A percentile compares a stretch with the other conserved stretches of the same genome.
Conservation (phyloP, 768 basidiomycete species). For the Arthromyces matolae region DNA sequence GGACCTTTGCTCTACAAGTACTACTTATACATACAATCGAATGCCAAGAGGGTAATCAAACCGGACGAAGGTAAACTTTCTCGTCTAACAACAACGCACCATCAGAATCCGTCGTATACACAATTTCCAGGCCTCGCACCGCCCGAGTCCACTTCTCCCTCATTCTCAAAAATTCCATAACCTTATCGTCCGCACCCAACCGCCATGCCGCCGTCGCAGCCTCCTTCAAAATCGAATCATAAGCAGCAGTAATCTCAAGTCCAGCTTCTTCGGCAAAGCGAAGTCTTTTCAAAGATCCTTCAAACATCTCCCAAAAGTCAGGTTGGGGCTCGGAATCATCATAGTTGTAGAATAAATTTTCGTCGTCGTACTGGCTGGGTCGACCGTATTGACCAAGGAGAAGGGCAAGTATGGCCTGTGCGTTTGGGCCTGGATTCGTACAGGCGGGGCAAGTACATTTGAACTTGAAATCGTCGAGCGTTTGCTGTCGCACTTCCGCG, state of each 20-base stretch:
- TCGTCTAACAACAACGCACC: conserved; percentile 1
- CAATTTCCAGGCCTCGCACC: background rate
- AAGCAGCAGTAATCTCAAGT: background rate
- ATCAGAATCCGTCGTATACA: background rate
- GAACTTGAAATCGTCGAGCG: background rate
- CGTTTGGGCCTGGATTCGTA: background rate
- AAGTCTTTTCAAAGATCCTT: background rate
- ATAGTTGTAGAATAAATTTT: background rate
- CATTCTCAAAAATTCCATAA: background rate
- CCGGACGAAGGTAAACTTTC: background rate
- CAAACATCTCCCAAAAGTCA: background rate
- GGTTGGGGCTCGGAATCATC: background rate
- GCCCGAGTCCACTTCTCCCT: background rate
- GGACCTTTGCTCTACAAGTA: no score
- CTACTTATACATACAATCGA: no score
- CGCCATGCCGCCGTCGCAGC: background rate
- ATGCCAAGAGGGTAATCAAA: background rate
- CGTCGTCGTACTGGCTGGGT: background rate
- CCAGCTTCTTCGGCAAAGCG: background rate
- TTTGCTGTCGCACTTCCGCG: background rate
- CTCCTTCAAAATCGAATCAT: background rate
- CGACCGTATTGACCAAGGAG: background rate
- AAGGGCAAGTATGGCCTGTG: background rate
- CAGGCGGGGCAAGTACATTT: background rate
- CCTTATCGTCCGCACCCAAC: background rate